phyloP scores from a whole-genome alignment of 2,329 filamentous ascomycete genomes.

The Claviceps africana region DNA sequence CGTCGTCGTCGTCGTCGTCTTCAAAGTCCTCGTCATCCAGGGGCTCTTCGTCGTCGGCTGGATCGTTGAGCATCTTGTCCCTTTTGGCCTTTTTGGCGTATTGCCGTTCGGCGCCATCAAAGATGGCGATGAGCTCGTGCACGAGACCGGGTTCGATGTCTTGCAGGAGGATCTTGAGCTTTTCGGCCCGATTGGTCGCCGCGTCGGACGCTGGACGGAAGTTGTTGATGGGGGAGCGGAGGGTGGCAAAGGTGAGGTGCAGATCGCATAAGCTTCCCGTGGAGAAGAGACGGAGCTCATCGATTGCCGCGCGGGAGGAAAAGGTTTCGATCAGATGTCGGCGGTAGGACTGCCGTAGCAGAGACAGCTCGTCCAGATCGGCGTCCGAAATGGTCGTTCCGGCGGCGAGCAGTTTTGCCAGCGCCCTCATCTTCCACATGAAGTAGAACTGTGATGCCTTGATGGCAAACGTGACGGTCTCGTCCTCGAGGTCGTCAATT shows the following conservation, averaged over 20 bases:
- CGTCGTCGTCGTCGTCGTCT: constrained; percentile 33
- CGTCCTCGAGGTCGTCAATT: constrained; percentile 64
- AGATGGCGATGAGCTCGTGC: constrained; percentile 61
- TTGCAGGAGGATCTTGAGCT: constrained; percentile 39
- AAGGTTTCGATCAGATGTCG: constrained; percentile 53
- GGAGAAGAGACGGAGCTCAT: constrained; percentile 64
- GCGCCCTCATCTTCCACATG: constrained; percentile 70
- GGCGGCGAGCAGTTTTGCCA: constrained; percentile 40
- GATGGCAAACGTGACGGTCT: constrained; percentile 62
- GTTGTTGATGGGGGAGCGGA: constrained; percentile 42
- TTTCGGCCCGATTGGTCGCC: constrained; percentile 13
- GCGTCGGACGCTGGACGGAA: constrained; percentile 15
- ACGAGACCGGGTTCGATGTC: constrained; percentile 50
- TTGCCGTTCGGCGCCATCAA: constrained; percentile 60
- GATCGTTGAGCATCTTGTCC: constrained; percentile 41
- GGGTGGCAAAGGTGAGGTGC: constrained; percentile 62
- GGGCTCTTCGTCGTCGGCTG: constrained; percentile 60
- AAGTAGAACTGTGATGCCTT: constrained; percentile 76
- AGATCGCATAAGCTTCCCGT: constrained; percentile 70
- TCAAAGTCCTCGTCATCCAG: constrained; percentile 42
- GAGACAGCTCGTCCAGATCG: constrained; percentile 46
- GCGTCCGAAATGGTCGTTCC: constrained; percentile 40
- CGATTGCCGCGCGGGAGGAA: constrained; percentile 53
- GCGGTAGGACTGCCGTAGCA: constrained; percentile 42
- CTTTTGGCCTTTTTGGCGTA: constrained; percentile 58